Percentiles rank a stretch among this genome's conserved stretches.
Conservation (phyloP, 176 grass and related monocot species). For the Lolium perenne region DNA sequence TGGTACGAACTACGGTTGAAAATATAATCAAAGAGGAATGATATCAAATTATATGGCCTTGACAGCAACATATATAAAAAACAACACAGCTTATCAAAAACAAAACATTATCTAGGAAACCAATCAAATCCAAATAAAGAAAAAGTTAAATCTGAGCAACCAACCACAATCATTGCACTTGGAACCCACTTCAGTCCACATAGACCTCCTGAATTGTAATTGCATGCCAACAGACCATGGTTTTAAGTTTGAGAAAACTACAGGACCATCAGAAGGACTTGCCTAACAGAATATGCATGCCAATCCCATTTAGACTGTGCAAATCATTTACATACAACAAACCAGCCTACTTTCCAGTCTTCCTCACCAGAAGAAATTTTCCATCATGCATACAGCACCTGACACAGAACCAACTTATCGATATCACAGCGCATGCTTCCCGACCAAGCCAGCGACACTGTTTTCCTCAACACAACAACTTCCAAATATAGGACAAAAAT, state of each 20-base stretch:
- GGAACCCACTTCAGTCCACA: background rate
- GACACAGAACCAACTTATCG: background rate
- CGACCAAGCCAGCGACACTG: background rate
- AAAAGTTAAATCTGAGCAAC: background rate
- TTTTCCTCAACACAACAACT: background rate
- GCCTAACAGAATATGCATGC: background rate
- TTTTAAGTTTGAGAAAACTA: background rate
- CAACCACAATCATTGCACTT: background rate
- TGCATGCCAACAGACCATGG: background rate
- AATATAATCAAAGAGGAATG: slow-evolving; percentile 28
- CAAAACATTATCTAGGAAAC: slow-evolving; percentile 18
- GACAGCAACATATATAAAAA: slow-evolving; percentile 9
- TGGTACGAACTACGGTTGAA: slow-evolving; percentile 49
- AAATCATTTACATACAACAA: background rate
- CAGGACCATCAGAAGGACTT: background rate
- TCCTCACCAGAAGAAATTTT: background rate
- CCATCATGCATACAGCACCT: background rate
- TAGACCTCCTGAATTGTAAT: background rate
- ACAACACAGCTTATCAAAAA: background rate
- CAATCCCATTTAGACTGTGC: background rate
- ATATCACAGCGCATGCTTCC: background rate
- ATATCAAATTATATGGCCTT: slow-evolving; percentile 26
- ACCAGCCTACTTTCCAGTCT: background rate
- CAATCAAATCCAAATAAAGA: slow-evolving; percentile 1
- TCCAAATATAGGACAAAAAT: slow-evolving; percentile 9